phyloP scores from a whole-genome alignment of 2,329 filamentous ascomycete species.

The Diaporthe nobilis region DNA sequence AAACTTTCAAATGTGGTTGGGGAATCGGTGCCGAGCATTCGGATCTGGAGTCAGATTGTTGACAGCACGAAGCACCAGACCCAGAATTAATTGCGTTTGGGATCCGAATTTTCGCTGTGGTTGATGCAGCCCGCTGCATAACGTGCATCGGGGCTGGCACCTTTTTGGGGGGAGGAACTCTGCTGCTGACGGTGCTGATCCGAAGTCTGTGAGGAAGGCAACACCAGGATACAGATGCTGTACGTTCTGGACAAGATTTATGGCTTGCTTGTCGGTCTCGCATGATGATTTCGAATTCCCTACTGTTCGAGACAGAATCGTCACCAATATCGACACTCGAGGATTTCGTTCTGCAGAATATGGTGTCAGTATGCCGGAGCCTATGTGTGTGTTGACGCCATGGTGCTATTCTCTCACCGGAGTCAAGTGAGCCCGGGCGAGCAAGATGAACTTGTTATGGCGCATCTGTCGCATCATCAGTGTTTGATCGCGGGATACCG shows the following conservation, averaged over 20 bases:
- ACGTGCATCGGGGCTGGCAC: not conserved
- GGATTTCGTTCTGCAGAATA: slow-evolving; percentile 13
- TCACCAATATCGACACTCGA: slow-evolving; percentile 35
- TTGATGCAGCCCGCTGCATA: not conserved
- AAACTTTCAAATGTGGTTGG: not conserved
- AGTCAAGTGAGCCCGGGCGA: slow-evolving; percentile 19
- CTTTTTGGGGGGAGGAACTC: not conserved
- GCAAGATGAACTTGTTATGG: slow-evolving; percentile 34
- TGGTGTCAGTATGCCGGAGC: slow-evolving; percentile 19
- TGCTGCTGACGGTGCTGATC: not conserved
- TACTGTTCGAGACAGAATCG: not conserved
- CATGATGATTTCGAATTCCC: not conserved
- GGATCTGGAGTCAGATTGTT: not conserved
- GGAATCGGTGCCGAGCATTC: not conserved
- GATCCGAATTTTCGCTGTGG: not conserved
- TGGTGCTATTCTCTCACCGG: slow-evolving; percentile 8
- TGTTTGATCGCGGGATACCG: not conserved
- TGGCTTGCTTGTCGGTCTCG: not conserved
- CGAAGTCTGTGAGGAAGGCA: not conserved
- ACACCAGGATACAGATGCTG: not conserved
- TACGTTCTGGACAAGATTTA: not conserved
- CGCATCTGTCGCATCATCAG: slow-evolving; percentile 31
- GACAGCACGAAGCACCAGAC: not conserved
- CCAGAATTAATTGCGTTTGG: not conserved
- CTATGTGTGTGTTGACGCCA: not conserved